phyloP scores from a whole-genome alignment of 2,329 filamentous ascomycete species.

The Xylaria arbuscula region DNA sequence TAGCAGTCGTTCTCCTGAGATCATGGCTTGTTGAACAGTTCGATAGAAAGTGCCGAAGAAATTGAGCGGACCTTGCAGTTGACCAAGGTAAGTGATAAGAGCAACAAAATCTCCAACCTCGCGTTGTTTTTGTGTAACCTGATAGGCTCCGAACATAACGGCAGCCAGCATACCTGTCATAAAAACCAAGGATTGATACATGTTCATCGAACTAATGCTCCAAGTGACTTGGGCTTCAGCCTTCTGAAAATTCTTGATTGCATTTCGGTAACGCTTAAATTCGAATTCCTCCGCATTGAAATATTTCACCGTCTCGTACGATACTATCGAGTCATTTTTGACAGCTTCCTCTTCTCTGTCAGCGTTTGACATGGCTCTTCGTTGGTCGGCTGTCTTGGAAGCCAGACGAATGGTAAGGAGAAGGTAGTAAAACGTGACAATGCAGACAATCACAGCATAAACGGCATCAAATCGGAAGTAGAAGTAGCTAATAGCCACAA shows the following conservation, averaged over 20 bases:
- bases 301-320: constrained; percentile 96
- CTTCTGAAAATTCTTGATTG: constrained; percentile 76
- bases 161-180: constrained; percentile 79
- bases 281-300: constrained; percentile 88
- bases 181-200: constrained; percentile 82
- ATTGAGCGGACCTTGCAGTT: constrained; percentile 83
- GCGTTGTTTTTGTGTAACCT: constrained; percentile 75
- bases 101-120: constrained; percentile 77
- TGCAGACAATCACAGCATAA: constrained; percentile 87
- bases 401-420: constrained; percentile 97
- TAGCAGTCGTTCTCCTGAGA: constrained; percentile 93
- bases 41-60: constrained; percentile 96
- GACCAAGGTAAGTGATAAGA: constrained; percentile 80
- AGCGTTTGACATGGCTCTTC: constrained; percentile 93
- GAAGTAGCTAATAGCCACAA: constrained; percentile 86
- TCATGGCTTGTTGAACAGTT: constrained; percentile 95
- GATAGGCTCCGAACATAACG: constrained; percentile 79
- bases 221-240: constrained; percentile 82
- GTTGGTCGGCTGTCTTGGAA: constrained; percentile 88
- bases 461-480: constrained; percentile 83
- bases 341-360: constrained; percentile 96
- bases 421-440: constrained; percentile 95
- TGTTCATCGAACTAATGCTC: constrained; percentile 83
- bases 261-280: constrained; percentile 76
- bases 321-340: constrained; percentile 98